Conservation (phyloP, 2,329 filamentous ascomycete species). For the Beauveria scarabaeidicola region DNA sequence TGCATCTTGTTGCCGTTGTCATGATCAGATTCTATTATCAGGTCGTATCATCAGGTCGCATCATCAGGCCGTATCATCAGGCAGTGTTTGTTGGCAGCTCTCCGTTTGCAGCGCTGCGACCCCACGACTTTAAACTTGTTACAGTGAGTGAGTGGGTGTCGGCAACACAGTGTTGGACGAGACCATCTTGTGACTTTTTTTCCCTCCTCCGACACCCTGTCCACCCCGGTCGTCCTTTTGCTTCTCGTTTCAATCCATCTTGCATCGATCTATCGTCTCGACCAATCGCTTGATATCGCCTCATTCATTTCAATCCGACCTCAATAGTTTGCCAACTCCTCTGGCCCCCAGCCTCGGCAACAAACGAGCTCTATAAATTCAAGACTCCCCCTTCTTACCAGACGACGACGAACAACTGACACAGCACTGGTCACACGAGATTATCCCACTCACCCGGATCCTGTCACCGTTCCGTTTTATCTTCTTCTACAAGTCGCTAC, state of each 20-base stretch:
- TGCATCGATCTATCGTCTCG: background rate
- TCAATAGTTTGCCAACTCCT: background rate
- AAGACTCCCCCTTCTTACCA: background rate
- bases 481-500: background rate
- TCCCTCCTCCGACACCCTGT: too few relatives aligned
- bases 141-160: background rate
- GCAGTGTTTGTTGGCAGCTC: background rate
- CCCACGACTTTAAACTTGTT: background rate
- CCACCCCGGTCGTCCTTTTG: background rate
- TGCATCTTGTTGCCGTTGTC: too few relatives aligned
- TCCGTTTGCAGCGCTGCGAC: background rate
- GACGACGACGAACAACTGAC: background rate
- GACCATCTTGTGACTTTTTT: constrained; percentile 6
- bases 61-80: too few relatives aligned
- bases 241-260: background rate
- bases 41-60: too few relatives aligned
- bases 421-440: background rate
- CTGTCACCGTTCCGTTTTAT: background rate
- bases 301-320: background rate
- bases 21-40: too few relatives aligned
- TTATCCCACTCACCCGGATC: background rate
- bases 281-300: background rate
- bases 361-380: background rate
- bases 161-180: background rate
- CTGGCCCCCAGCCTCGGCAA: too few relatives aligned